Evolutionary conservation across 208 protist genomes (phyloP).

Genomic region (Jaenimonas drosophilae): DNA sequence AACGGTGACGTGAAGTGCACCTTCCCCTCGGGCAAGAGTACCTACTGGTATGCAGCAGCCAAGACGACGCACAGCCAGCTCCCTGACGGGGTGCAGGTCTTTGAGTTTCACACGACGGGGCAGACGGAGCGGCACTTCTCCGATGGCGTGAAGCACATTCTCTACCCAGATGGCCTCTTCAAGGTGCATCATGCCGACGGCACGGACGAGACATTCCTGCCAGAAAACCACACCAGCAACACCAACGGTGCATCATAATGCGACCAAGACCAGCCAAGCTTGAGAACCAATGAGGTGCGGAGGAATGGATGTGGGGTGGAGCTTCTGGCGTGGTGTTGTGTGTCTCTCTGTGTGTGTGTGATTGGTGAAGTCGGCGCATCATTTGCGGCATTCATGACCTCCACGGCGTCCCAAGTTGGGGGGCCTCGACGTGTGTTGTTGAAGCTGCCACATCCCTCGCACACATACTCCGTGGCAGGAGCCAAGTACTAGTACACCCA

Average conservation of each 20-base stretch:
- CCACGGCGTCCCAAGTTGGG: too few species aligned
- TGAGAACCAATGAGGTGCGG: too few species aligned
- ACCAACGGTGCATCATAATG: neutral
- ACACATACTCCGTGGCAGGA: too few species aligned
- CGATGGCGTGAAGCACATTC: conserved; percentile 88
- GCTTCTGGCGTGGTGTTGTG: neutral
- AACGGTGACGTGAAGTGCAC: conserved; percentile 91
- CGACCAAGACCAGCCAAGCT: conserved; percentile 3
- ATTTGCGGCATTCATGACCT: too few species aligned
- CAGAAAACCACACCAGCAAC: conserved; percentile 14
- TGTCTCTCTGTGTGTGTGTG: conserved; percentile 6
- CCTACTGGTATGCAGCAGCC: conserved; percentile 89
- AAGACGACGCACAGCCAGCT: conserved; percentile 90
- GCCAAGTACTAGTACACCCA: too few species aligned
- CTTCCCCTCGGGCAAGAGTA: conserved; percentile 76
- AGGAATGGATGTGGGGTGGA: conserved; percentile 2
- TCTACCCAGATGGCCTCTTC: conserved; percentile 90
- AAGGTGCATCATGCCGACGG: conserved; percentile 78
- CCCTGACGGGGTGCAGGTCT: conserved; percentile 78
- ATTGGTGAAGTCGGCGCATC: too few species aligned
- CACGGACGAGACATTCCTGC: conserved; percentile 74
- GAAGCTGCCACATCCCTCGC: too few species aligned
- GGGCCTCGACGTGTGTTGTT: too few species aligned
- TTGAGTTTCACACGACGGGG: conserved; percentile 81
- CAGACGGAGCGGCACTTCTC: conserved; percentile 87